Base-by-base conservation (phyloP, 129 eudicot species). In the Pulicaria dysenterica region DNA sequence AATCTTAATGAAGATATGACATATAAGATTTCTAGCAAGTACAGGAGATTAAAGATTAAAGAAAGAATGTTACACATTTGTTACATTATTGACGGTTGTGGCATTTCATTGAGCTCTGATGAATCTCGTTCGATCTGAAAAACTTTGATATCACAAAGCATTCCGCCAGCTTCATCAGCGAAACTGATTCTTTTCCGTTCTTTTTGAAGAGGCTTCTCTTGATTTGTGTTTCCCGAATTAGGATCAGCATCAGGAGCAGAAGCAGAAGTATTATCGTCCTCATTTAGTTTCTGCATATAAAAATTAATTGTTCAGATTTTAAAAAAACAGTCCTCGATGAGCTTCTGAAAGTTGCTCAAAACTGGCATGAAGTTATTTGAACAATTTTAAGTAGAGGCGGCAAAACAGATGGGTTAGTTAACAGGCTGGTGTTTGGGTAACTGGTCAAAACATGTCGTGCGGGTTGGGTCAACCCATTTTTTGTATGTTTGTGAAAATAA, bases 151-250 rank as follows among this genome's bases (percentile, higher is more conserved):
- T 86, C 88, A n/a, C 97, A 95, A 45, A 95, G 88, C 34, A 14
- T 68, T 39, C 93, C 96, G 55, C 99, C 99, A 69, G 88, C 96
- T 88, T 95, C 97, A 73, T 95, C 97, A 1, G 99, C 99, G 79
- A 95, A 95, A 14, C 73, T 77, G 6, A 95, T 90, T 73, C 81
- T 90, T 76, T 72, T 88, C 59, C 73, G 73, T 76, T 77, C 86
- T 72, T 69, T 80, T n/a, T 74, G 68, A 3, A 70, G 4, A 50
- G 76, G 59, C 73, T 76, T 80, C 40, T 56, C 80, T 11, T 69
- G 86, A 19, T 38, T 56, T 38, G 48, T 39, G 51, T 38, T 77
- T 63, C 59, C 80, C 9, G 45, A n/a, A 61, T 67, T 70, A 67
- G 83, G 36, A 47, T 69, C 65, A 48, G 17, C 31, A 24, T 24